Conservation (phyloP, 371 early-diverging fungal genomes). For the Mucor indicus region DNA sequence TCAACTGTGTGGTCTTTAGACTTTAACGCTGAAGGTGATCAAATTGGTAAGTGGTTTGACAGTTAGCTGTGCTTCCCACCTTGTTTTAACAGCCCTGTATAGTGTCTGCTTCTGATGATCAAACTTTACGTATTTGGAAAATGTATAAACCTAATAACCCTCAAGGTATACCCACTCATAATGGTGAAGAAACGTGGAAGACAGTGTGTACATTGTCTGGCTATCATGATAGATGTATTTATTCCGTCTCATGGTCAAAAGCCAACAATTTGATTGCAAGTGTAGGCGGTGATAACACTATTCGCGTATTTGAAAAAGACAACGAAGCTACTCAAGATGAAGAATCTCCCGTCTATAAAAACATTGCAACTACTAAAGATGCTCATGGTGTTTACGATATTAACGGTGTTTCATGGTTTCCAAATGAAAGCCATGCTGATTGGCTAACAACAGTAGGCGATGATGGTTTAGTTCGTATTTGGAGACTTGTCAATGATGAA, state of each 20-base stretch:
- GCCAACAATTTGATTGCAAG: conserved; percentile 70
- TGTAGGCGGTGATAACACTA: conserved; percentile 80
- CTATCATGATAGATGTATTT: conserved; percentile 79
- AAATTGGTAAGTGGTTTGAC: conserved; percentile 42
- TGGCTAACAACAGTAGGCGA: conserved; percentile 87
- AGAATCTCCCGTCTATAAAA: conserved; percentile 29
- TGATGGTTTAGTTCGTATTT: conserved; percentile 82
- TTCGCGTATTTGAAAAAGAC: conserved; percentile 60
- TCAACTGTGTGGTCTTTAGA: conserved; percentile 95
- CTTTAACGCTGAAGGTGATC: conserved; percentile 77
- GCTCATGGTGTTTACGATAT: conserved; percentile 87
- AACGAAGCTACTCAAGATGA: conserved; percentile 16
- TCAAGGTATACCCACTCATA: conserved; percentile 42
- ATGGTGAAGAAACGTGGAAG: conserved; percentile 64
- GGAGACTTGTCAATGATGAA: conserved; percentile 45
- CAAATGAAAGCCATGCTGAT: conserved; percentile 53
- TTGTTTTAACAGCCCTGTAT: too few relatives aligned
- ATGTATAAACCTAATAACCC: conserved; percentile 48
- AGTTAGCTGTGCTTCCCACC: neutral
- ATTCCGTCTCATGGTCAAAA: conserved; percentile 91
- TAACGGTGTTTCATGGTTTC: conserved; percentile 88
- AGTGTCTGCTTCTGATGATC: conserved; percentile 91
- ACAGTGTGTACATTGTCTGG: conserved; percentile 65
- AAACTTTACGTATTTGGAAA: conserved; percentile 81
- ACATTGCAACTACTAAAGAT: conserved; percentile 39